phyloP scores from a whole-genome alignment of 2,329 filamentous ascomycete species.

The Graphilbum ipis-grandicollis region DNA sequence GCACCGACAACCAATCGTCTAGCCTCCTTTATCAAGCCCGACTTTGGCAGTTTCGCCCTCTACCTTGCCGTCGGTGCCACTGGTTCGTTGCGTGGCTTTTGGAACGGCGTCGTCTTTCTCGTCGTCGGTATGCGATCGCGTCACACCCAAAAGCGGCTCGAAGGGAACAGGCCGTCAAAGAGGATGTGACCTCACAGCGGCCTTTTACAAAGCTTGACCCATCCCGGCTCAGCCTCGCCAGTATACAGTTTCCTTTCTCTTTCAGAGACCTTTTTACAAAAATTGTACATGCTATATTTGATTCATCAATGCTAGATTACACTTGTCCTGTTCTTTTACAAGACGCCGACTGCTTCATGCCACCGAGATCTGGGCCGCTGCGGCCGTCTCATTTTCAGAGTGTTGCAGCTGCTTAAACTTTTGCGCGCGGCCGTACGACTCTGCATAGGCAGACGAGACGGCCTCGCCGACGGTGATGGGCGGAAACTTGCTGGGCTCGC shows the following conservation, averaged over 20 bases:
- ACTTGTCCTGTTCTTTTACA: no score
- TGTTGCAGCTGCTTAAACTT: conserved; percentile 5
- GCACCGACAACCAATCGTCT: conserved; percentile 19
- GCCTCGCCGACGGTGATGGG: conserved; percentile 6
- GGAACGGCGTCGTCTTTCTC: conserved; percentile 20
- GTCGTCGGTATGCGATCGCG: conserved; percentile 18
- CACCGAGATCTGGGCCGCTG: no score
- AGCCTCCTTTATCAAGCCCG: conserved; percentile 14
- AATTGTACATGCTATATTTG: no score
- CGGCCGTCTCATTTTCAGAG: no score
- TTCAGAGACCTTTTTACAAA: no score
- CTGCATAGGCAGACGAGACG: conserved; percentile 4
- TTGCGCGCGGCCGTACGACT: conserved; percentile 7
- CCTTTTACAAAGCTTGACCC: no score
- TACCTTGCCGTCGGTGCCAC: conserved; percentile 16
- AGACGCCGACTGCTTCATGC: no score
- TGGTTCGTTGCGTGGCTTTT: conserved; percentile 19
- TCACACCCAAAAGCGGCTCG: conserved; percentile 3
- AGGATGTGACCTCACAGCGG: no score
- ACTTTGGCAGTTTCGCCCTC: conserved; percentile 14
- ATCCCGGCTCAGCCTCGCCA: no score
- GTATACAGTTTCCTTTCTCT: no score
- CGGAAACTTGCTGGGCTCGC: conserved; percentile 2
- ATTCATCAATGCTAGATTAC: no score
- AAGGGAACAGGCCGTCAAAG: no score